Conservation (phyloP, 1,284 basidiomycete genomes). For the Marasmius fiardii region DNA sequence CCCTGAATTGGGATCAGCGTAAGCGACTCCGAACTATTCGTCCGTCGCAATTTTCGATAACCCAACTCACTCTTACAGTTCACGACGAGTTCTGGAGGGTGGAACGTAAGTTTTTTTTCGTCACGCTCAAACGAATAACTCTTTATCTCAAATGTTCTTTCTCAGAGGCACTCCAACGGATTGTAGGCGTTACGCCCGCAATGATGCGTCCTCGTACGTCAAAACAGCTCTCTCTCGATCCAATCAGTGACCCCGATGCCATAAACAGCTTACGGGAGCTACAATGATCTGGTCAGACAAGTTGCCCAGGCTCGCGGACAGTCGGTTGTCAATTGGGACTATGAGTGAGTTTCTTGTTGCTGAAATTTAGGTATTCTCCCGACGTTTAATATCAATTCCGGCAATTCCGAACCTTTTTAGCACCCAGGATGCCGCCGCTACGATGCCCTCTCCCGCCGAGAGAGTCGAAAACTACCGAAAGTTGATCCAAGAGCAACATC, state of each 20-base stretch:
- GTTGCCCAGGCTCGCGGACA: slow-evolving; percentile 22
- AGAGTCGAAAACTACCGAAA: neutral
- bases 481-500: neutral
- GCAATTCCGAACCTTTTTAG: no score
- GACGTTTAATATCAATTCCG: no score
- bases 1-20: no score
- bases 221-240: neutral
- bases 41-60: no score
- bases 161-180: slow-evolving; percentile 26
- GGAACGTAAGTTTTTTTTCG: slow-evolving; percentile 5
- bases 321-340: slow-evolving; percentile 16
- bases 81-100: slow-evolving; percentile 15
- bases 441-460: neutral
- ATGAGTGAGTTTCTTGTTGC: no score
- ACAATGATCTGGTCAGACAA: slow-evolving; percentile 23
- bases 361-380: no score
- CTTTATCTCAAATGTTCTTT: neutral
- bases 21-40: no score
- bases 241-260: neutral
- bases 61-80: no score
- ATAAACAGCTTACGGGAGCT: slow-evolving; percentile 25
- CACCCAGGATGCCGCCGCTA: neutral
- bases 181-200: slow-evolving; percentile 26
- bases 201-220: slow-evolving; percentile 29
- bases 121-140: neutral